Percentiles rank a stretch among this genome's conserved stretches.
Conservation (phyloP, 306 rosid genomes). For the Sicyos baderoa region DNA sequence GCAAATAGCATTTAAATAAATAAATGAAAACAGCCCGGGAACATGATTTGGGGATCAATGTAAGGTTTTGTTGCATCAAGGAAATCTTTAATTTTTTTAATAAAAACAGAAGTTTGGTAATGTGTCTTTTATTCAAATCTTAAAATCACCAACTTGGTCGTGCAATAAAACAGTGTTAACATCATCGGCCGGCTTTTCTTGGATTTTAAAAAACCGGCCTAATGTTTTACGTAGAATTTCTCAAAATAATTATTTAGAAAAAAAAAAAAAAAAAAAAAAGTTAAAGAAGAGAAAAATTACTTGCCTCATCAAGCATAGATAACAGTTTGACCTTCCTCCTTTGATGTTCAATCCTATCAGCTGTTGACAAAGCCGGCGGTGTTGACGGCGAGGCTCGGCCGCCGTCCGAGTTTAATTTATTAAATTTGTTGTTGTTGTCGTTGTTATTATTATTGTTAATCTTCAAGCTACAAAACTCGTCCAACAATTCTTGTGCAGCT, state of each 20-base stretch:
- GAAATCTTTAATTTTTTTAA: too few relatives aligned
- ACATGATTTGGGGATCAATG: too few relatives aligned
- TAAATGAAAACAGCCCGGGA: too few relatives aligned
- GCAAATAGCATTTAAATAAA: too few relatives aligned
- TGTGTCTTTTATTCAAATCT: too few relatives aligned
- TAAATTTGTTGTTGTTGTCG: neutral
- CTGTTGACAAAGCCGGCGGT: conserved; percentile 15
- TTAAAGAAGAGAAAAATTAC: neutral
- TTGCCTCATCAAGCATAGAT: conserved; percentile 27
- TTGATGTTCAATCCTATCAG: conserved; percentile 23
- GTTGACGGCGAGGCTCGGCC: neutral
- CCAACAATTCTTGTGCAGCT: conserved; percentile 19
- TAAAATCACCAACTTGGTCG: too few relatives aligned
- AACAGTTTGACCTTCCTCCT: conserved; percentile 24
- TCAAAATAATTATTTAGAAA: neutral
- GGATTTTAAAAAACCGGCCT: too few relatives aligned
- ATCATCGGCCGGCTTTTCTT: too few relatives aligned
- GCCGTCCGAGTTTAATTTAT: neutral
- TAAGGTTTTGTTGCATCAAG: too few relatives aligned
- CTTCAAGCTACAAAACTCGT: conserved; percentile 23
- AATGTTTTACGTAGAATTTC: too few relatives aligned
- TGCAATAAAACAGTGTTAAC: too few relatives aligned
- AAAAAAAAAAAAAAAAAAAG: neutral
- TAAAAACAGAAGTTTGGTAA: too few relatives aligned
- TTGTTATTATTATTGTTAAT: neutral